These are phyloP conservation scores for Penicillium verhagenii DNA, from an alignment of 495 filamentous ascomycete species.

Conservation along the genomic window DNA sequence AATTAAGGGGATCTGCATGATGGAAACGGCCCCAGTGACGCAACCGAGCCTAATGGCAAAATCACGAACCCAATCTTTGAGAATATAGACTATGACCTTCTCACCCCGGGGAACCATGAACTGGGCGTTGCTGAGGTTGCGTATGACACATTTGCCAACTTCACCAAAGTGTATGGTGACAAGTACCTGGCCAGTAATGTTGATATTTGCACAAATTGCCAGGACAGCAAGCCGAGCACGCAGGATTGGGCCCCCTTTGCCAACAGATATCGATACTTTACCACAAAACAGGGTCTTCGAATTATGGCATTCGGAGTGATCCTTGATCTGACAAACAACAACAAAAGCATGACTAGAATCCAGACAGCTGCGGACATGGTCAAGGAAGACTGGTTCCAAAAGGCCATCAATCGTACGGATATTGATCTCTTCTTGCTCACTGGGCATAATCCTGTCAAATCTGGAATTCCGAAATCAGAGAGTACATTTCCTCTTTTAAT, in stretches of 20 bases:
- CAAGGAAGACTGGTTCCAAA: constrained; percentile 29
- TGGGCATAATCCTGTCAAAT: constrained; percentile 35
- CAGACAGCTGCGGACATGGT: constrained; percentile 11
- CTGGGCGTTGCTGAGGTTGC: constrained; percentile 25
- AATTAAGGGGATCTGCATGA: constrained; percentile 43
- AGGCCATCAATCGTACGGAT: constrained; percentile 32
- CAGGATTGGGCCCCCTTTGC: constrained; percentile 34
- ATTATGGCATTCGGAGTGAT: constrained; percentile 44
- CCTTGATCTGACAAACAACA: constrained; percentile 25
- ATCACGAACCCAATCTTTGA: constrained; percentile 40
- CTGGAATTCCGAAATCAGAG: constrained; percentile 6
- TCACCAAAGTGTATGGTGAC: constrained; percentile 37
- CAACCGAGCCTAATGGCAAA: constrained; percentile 34
- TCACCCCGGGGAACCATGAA: constrained; percentile 45
- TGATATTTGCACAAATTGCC: constrained; percentile 24
- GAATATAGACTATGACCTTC: constrained; percentile 42
- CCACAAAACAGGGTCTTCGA: constrained; percentile 30
- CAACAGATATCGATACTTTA: constrained; percentile 35
- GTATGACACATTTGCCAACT: constrained; percentile 32
- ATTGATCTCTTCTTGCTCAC: constrained; percentile 40
- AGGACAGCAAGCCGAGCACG: constrained; percentile 15
- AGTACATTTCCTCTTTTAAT: constrained; percentile 32
- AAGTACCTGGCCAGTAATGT: constrained; percentile 45
- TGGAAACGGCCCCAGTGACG: constrained; percentile 40
- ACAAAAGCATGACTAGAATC: constrained; percentile 14